These are phyloP conservation scores for Jackrogersella multiformis DNA, from an alignment of 495 filamentous ascomycete genomes.

Conservation along the genomic window DNA sequence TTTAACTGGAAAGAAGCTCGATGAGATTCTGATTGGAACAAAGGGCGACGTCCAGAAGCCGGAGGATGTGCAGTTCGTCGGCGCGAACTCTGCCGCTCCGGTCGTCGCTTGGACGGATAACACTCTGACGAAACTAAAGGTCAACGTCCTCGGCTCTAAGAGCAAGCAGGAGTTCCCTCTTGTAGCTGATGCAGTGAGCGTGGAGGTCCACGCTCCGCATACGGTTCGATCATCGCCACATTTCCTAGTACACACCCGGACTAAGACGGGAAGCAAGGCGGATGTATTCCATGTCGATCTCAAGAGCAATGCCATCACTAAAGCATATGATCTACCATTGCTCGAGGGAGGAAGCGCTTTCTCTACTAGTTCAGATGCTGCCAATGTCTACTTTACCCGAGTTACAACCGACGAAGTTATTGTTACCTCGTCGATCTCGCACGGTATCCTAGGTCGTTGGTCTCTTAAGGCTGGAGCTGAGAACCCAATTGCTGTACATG, in stretches of 20 bases:
- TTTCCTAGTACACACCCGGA: constrained; percentile 86
- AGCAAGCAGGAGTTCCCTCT: constrained; percentile 61
- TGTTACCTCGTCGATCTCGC: constrained; percentile 78
- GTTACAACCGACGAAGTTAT: constrained; percentile 75
- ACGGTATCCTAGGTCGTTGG: constrained; percentile 80
- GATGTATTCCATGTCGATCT: constrained; percentile 86
- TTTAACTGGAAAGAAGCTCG: constrained; percentile 70
- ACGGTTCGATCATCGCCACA: constrained; percentile 74
- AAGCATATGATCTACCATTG: constrained; percentile 79
- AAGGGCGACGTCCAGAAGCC: constrained; percentile 74
- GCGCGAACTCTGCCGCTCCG: constrained; percentile 82
- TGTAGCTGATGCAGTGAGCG: constrained; percentile 68
- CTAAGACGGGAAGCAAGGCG: constrained; percentile 74
- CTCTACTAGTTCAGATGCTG: constrained; percentile 76
- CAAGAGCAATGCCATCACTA: constrained; percentile 68
- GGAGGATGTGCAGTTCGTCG: constrained; percentile 80
- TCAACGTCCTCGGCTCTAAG: constrained; percentile 85
- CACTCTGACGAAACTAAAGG: constrained; percentile 69
- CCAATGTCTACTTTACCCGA: constrained; percentile 89
- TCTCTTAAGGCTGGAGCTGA: constrained; percentile 55
- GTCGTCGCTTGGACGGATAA: constrained; percentile 85
- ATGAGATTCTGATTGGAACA: constrained; percentile 72
- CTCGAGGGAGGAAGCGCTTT: constrained; percentile 75
- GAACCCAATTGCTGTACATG: constrained; percentile 64
- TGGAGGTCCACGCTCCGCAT: constrained; percentile 78